phyloP scores from a whole-genome alignment of 257 asterid genomes.

The Solanum pennellii region DNA sequence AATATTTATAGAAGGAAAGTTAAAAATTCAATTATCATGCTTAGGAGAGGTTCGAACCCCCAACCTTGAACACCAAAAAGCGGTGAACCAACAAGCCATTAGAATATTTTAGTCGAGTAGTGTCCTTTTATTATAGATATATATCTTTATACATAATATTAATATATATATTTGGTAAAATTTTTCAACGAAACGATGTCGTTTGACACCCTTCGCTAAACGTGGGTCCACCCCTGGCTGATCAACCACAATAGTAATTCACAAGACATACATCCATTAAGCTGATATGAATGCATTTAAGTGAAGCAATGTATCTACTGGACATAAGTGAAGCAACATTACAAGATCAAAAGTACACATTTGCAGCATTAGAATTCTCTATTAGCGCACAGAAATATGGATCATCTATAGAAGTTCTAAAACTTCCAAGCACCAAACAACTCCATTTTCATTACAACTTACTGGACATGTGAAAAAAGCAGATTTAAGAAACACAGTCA shows the following conservation, averaged over 20 bases:
- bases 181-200: too few relatives aligned
- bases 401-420: neutral
- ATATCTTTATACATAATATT: too few relatives aligned
- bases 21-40: too few relatives aligned
- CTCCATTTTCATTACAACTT: neutral
- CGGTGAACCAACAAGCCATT: too few relatives aligned
- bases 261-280: neutral
- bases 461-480: neutral
- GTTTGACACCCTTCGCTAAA: too few relatives aligned
- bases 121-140: too few relatives aligned
- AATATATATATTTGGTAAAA: too few relatives aligned
- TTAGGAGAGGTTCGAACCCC: too few relatives aligned
- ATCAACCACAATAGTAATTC: neutral
- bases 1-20: too few relatives aligned
- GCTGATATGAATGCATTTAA: neutral
- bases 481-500: neutral
- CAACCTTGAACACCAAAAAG: too few relatives aligned
- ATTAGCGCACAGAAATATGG: neutral
- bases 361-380: neutral
- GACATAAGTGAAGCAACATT: neutral
- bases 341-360: neutral
- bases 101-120: too few relatives aligned
- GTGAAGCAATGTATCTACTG: neutral
- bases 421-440: neutral
- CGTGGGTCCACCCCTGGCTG: neutral